phyloP scores from a whole-genome alignment of 768 basidiomycete genomes.

The Chlorophyllum brunneum region DNA sequence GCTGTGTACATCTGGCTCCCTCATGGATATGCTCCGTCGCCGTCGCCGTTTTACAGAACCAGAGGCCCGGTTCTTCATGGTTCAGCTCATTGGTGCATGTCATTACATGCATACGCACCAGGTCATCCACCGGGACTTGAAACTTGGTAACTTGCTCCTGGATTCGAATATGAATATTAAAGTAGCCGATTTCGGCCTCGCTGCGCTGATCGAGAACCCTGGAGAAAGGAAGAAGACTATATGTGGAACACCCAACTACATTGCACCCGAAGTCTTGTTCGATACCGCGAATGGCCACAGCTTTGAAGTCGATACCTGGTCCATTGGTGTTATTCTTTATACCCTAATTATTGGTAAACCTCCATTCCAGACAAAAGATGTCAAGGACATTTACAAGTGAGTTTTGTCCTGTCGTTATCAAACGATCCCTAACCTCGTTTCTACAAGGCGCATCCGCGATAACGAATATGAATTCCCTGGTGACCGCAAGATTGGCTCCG shows the following conservation, averaged over 20 bases:
- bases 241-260: slow-evolving; percentile 98
- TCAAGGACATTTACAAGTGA: slow-evolving; percentile 93
- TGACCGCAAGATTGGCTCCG: slow-evolving; percentile 65
- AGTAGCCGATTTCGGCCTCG: slow-evolving; percentile 96
- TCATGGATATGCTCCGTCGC: slow-evolving; percentile 87
- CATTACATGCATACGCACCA: slow-evolving; percentile 97
- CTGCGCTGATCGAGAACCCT: slow-evolving; percentile 92
- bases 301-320: slow-evolving; percentile 99
- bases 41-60: slow-evolving; percentile 88
- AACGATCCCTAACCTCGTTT: slow-evolving; percentile 5
- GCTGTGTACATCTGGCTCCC: slow-evolving; percentile 83
- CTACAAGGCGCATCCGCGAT: slow-evolving; percentile 78
- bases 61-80: slow-evolving; percentile 88
- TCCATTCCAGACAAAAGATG: slow-evolving; percentile 97
- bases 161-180: slow-evolving; percentile 92
- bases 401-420: slow-evolving; percentile 17
- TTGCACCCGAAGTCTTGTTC: slow-evolving; percentile 95
- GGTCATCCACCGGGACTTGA: slow-evolving; percentile 97
- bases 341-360: slow-evolving; percentile 93
- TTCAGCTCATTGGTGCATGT: slow-evolving; percentile 94
- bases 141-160: slow-evolving; percentile 92
- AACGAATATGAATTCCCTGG: slow-evolving; percentile 91
- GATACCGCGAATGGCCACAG: slow-evolving; percentile 95
- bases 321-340: slow-evolving; percentile 94
- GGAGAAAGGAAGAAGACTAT: slow-evolving; percentile 99